Base-by-base conservation (phyloP, 495 filamentous ascomycete species). In the Niebla homalea region DNA sequence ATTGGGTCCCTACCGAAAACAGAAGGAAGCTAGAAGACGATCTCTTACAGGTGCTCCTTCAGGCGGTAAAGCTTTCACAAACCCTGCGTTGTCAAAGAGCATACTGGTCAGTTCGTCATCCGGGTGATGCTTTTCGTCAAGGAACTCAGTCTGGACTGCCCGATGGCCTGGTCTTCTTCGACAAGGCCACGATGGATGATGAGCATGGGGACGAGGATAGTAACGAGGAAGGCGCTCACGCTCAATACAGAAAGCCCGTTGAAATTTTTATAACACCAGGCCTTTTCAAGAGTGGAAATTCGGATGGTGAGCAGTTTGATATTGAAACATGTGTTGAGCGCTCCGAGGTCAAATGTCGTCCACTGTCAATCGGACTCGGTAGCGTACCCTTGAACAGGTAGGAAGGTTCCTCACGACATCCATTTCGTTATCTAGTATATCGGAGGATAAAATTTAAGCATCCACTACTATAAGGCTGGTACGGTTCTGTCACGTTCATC, bases 11-110 rank as follows among this genome's bases (percentile, higher is more conserved):
- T 6, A 26, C 7, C n/a, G 43, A 46, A 15, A 45, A 59, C 10
- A 7, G 18, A 6, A 26, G 26, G 20, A 22, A 21, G 21, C 36
- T 53, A 15, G 35, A 46, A 48, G 47, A 60, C 21, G 46, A 43
- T 3, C 51, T 58, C n/a, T 20, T 11, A 14, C n/a, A 3, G 8
- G 52, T 60, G n/a, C 39, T 60, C 2, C 25, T 36, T 19, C 38
- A 55, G 20, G 52, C 57, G 37, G 48, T 57, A 22, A 40, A 37
- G 22, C 43, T 60, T 2, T 50, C 51, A 35, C 57, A 60, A 23
- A 46, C 47, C 1, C 57, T 60, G 15, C 57, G 55, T 15, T 54
- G 57, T 14, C 57, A 58, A 26, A 52, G 57, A 46, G 57, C 57
- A 25, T 37, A 36, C 19, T 60, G 57, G 57, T 51, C 50, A 11